Percentiles rank a stretch among this genome's conserved stretches.
Evolutionary conservation across 148 eudicot genomes (phyloP).

Genomic region (Nepenthes mirabilis): DNA sequence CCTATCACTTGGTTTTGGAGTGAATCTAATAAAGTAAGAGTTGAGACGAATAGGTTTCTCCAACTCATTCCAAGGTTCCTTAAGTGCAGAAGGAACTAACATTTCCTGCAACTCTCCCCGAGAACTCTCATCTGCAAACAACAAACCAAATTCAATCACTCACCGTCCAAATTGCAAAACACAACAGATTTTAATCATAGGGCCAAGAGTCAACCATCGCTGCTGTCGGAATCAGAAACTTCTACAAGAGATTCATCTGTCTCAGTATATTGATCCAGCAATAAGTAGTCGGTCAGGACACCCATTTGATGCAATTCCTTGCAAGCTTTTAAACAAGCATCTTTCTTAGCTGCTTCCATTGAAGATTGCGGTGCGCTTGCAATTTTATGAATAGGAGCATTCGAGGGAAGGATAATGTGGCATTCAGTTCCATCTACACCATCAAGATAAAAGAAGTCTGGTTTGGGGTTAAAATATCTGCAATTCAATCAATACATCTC

Average conservation of each 20-base stretch:
- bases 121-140: constrained; percentile 49
- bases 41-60: constrained; percentile 33
- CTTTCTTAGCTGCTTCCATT: constrained; percentile 66
- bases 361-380: constrained; percentile 57
- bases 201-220: constrained; percentile 35
- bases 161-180: background rate
- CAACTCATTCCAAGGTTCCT: constrained; percentile 40
- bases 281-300: constrained; percentile 74
- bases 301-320: constrained; percentile 71
- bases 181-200: constrained; percentile 1
- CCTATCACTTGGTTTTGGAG: constrained; percentile 68
- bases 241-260: constrained; percentile 27
- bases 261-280: constrained; percentile 60
- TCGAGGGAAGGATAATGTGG: constrained; percentile 66
- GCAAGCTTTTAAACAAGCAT: constrained; percentile 94
- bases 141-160: constrained; percentile 9
- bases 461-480: constrained; percentile 76
- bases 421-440: constrained; percentile 70
- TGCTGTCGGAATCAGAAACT: constrained; percentile 47
- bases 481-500: constrained; percentile 6
- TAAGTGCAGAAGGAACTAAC: constrained; percentile 69
- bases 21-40: constrained; percentile 57
- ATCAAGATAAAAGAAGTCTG: constrained; percentile 45
- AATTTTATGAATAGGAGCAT: constrained; percentile 74
- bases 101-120: constrained; percentile 69